phyloP scores from a whole-genome alignment of 2,329 filamentous ascomycete genomes.

The Venturia pyrina region DNA sequence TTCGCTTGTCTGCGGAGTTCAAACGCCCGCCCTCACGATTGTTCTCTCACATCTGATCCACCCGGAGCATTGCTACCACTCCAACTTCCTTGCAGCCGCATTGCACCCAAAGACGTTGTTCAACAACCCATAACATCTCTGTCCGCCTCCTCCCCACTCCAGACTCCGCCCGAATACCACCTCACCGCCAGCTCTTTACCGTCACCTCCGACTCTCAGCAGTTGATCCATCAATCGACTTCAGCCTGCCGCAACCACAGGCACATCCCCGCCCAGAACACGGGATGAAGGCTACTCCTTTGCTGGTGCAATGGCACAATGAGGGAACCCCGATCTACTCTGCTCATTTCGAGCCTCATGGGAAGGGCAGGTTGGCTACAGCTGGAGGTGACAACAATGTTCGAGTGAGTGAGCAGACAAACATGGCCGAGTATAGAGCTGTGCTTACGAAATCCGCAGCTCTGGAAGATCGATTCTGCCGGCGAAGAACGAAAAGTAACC shows the following conservation, averaged over 20 bases:
- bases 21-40: slow-evolving; percentile 1
- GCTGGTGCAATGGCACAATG: slow-evolving; percentile 98
- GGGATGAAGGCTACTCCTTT: slow-evolving; percentile 90
- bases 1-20: background rate
- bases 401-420: slow-evolving; percentile 48
- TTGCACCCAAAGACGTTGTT: background rate
- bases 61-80: background rate
- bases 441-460: slow-evolving; percentile 44
- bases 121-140: background rate
- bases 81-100: slow-evolving; percentile 3
- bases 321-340: slow-evolving; percentile 93
- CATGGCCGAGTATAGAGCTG: slow-evolving; percentile 7
- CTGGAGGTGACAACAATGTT: slow-evolving; percentile 93
- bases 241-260: background rate
- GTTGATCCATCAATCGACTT: background rate
- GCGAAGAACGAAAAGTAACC: slow-evolving; percentile 78
- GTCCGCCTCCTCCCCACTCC: background rate
- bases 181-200: background rate
- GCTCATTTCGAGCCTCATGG: slow-evolving; percentile 91
- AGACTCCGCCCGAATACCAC: background rate
- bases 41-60: background rate
- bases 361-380: slow-evolving; percentile 85
- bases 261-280: background rate
- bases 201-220: background rate
- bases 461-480: slow-evolving; percentile 80